These are phyloP conservation scores for Apiotrichum montevideense DNA, from an alignment of 1,284 basidiomycete species.

Conservation along the genomic window DNA sequence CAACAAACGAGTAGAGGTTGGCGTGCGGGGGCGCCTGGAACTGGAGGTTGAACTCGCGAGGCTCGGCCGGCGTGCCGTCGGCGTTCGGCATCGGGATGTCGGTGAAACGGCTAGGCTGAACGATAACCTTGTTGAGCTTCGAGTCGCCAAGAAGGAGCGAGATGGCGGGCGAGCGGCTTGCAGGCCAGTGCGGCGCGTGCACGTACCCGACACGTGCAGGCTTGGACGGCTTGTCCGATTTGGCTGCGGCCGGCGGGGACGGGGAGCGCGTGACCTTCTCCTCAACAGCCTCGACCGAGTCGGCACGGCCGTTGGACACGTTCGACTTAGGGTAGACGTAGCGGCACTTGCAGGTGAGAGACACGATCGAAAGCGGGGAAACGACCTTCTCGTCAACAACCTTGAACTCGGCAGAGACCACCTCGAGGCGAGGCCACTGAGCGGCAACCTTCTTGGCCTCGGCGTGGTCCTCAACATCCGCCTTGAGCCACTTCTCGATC, in stretches of 20 bases:
- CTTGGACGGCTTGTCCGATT: conserved; percentile 43
- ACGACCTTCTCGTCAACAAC: conserved; percentile 87
- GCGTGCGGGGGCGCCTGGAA: conserved; percentile 89
- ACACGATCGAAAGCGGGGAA: conserved; percentile 82
- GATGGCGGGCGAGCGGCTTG: conserved; percentile 79
- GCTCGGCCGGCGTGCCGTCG: conserved; percentile 56
- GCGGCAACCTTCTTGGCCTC: conserved; percentile 65
- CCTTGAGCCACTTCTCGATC: conserved; percentile 47
- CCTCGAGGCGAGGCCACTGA: conserved; percentile 69
- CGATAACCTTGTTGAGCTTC: conserved; percentile 81
- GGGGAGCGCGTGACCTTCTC: conserved; percentile 49
- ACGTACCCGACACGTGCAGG: conserved; percentile 57
- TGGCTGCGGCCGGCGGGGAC: conserved; percentile 38
- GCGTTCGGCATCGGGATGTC: conserved; percentile 67
- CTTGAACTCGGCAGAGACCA: conserved; percentile 81
- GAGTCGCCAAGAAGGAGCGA: conserved; percentile 88
- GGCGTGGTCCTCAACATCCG: conserved; percentile 53
- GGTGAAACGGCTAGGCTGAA: conserved; percentile 77
- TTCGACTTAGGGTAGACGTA: conserved; percentile 28
- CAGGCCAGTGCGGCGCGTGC: conserved; percentile 87
- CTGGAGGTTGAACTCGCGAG: conserved; percentile 78
- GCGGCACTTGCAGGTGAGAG: conserved; percentile 66
- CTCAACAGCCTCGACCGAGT: conserved; percentile 25
- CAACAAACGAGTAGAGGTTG: conserved; percentile 83
- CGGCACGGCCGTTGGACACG: conserved; percentile 12